Evolutionary conservation across 163 green algal species (phyloP), one percentile per base, ranked within the genome.

Genomic region (Coccomyxa subellipsoidea): DNA sequence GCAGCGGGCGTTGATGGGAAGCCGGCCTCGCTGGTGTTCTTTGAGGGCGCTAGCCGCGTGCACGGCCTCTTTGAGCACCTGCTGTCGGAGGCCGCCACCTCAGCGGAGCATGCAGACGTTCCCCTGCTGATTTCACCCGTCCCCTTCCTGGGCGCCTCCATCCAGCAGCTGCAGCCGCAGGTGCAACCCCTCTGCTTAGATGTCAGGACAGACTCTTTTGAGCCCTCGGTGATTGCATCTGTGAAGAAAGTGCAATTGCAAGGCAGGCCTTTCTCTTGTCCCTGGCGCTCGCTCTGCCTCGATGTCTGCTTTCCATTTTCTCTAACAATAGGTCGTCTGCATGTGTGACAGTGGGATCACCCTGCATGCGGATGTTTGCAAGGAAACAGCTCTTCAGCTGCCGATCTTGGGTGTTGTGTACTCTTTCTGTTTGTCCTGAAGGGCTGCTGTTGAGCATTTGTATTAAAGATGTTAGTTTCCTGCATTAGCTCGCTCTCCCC

Each of bases 11-110:
- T 39, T 8, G 82, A 88, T 39, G 84, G 84, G 75, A 87, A 34
- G 7, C 15, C 77, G 23, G 78, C 82, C 73, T 89, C 84, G 27
- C 76, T 92, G 83, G 80, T 91, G 66, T 59, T 80, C 34, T 91
- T 92, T 83, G 76, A 90, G 40, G 87, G 87, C 2, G 59, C 54
- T 12, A 6, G 81, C 29, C 69, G 82, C 4, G 89, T 91, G 70
- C 85, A 89, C n/a, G 89, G 85, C 37, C 80, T 92, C 3, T 90
- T 90, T 76, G 89, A 92, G 40, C 89, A 84, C n/a, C 77, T 92
- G 37, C 38, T 89, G 7, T 88, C 89, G 69, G 83, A 90, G 77
- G 53, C 34, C 6, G 83, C 84, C 7, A 81, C 76, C 27, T 40
- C 40, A 3, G 23, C 38, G 21, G 70, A 77, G 70, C 27, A 27